Evolutionary conservation across 2,329 filamentous ascomycete species (phyloP).

Genomic region (Pseudogymnoascus sp.): DNA sequence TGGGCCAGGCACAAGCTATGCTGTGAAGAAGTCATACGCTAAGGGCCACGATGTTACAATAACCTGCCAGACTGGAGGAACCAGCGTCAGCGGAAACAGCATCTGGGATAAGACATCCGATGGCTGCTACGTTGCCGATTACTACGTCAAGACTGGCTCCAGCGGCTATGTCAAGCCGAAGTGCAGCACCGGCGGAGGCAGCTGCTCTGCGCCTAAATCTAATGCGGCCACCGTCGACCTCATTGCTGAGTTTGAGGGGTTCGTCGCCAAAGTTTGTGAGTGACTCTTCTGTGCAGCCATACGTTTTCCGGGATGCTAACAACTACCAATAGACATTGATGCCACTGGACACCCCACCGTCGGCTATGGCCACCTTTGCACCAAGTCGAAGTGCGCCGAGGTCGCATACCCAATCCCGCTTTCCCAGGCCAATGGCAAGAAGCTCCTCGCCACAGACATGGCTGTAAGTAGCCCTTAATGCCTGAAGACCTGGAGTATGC

Average conservation of each 20-base stretch:
- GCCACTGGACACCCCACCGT: conserved; percentile 43
- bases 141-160: conserved; percentile 11
- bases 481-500: background rate
- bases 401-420: conserved; percentile 42
- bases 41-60: background rate
- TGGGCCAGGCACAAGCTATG: conserved; percentile 4
- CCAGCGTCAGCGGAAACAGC: conserved; percentile 14
- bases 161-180: conserved; percentile 3
- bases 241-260: conserved; percentile 36
- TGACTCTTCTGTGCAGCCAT: conserved; percentile 19
- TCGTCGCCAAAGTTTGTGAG: conserved; percentile 23
- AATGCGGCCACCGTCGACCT: conserved; percentile 33
- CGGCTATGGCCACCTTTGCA: conserved; percentile 46
- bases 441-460: conserved; percentile 38
- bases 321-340: conserved; percentile 29
- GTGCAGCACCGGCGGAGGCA: conserved; percentile 46
- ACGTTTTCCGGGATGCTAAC: background rate
- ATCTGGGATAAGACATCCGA: conserved; percentile 22
- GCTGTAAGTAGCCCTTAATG: conserved; percentile 22
- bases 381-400: conserved; percentile 37
- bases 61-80: conserved; percentile 9
- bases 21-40: conserved; percentile 11
- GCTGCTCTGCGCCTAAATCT: conserved; percentile 29
- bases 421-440: conserved; percentile 35
- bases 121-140: conserved; percentile 18